A percentile compares a stretch with the other conserved stretches of the same genome.
phyloP scores from a whole-genome alignment of 495 filamentous ascomycete genomes.

The Aspergillus ellipticus region DNA sequence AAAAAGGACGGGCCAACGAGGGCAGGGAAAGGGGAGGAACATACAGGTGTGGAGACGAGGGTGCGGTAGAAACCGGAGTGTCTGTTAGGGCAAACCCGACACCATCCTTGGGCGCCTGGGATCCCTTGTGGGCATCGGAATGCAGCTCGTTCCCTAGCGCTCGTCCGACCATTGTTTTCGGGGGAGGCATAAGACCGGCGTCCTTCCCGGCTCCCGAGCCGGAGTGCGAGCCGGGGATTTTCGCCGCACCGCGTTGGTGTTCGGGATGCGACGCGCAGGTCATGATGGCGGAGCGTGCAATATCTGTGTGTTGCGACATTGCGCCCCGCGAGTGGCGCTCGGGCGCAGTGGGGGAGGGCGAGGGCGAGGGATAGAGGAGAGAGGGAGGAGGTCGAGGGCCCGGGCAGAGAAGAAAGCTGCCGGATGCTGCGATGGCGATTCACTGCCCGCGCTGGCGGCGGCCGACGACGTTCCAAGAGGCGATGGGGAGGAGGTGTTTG shows the following conservation, averaged over 20 bases:
- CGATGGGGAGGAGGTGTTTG: neutral
- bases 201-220: constrained; percentile 30
- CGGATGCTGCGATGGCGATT: neutral
- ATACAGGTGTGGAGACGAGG: constrained; percentile 69
- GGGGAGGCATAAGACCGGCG: constrained; percentile 34
- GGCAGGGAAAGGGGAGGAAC: constrained; percentile 26
- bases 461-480: neutral
- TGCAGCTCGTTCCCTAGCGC: constrained; percentile 47
- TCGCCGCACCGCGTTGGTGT: constrained; percentile 11
- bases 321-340: constrained; percentile 17
- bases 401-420: neutral
- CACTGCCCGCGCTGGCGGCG: neutral
- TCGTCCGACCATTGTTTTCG: constrained; percentile 44
- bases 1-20: constrained; percentile 17
- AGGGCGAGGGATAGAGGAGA: neutral
- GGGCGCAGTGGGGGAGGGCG: constrained; percentile 12
- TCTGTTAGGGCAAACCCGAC: constrained; percentile 59
- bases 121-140: constrained; percentile 43
- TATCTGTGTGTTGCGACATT: constrained; percentile 28
- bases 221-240: constrained; percentile 20
- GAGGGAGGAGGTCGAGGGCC: neutral
- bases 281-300: constrained; percentile 62
- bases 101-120: constrained; percentile 46
- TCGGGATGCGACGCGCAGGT: constrained; percentile 37
- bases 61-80: constrained; percentile 66